phyloP scores from a whole-genome alignment of 2,329 filamentous ascomycete genomes.

The Fusarium torulosum region DNA sequence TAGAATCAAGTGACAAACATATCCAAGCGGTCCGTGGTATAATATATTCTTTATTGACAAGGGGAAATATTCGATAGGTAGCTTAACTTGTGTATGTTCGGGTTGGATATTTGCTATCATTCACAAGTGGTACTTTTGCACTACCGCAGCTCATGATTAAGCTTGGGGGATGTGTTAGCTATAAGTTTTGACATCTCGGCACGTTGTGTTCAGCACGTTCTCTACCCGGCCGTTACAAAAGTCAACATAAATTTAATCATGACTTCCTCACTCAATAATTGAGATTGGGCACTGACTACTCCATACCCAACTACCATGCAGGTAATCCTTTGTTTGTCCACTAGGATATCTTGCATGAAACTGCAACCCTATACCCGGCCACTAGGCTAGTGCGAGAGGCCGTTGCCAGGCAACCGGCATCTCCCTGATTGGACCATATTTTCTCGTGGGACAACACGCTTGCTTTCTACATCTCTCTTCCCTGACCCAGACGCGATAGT shows the following conservation, averaged over 20 bases:
- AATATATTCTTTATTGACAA: no score
- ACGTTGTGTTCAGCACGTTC: not conserved
- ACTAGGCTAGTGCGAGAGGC: slow-evolving; percentile 14
- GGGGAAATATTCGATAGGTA: no score
- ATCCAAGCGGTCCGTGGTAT: no score
- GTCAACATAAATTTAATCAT: not conserved
- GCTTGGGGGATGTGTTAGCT: no score
- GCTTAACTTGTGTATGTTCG: no score
- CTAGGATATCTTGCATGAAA: slow-evolving; percentile 17
- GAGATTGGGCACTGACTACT: slow-evolving; percentile 1
- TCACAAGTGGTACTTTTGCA: no score
- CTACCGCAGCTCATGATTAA: no score
- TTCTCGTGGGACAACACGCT: slow-evolving; percentile 48
- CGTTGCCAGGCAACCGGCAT: slow-evolving; percentile 53
- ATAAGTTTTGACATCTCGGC: no score
- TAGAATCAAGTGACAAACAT: no score
- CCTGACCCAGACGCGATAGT: slow-evolving; percentile 52
- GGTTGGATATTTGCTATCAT: no score
- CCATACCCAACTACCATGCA: not conserved
- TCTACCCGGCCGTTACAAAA: not conserved
- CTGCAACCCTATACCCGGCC: slow-evolving; percentile 29
- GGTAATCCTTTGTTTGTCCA: not conserved
- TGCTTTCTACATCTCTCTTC: slow-evolving; percentile 40
- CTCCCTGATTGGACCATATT: slow-evolving; percentile 49
- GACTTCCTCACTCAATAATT: not conserved